Percentiles rank a stretch among this genome's conserved stretches.
Conservation (phyloP, 768 basidiomycete species). For the Podaxis sp. region DNA sequence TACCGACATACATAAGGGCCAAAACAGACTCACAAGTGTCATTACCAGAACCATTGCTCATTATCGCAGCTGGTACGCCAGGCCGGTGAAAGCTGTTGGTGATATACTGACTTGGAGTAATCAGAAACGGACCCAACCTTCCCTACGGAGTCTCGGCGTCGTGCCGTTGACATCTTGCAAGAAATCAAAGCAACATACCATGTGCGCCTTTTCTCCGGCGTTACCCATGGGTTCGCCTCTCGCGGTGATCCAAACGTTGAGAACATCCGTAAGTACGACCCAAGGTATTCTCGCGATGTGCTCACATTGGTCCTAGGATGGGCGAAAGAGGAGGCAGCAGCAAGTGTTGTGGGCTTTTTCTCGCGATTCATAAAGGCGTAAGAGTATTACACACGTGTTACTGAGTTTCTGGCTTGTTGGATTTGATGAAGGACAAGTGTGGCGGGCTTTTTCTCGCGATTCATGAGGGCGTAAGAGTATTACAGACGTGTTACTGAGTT, state of each 20-base stretch:
- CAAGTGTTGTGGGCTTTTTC: slow-evolving; percentile 48
- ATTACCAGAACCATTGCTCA: slow-evolving; percentile 44
- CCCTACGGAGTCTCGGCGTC: slow-evolving; percentile 44
- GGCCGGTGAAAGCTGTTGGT: neutral
- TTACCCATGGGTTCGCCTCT: slow-evolving; percentile 44
- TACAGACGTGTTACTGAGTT: neutral
- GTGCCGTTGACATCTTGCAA: slow-evolving; percentile 52
- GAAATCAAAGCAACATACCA: slow-evolving; percentile 49
- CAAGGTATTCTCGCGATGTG: neutral
- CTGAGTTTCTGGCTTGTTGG: neutral
- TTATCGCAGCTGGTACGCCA: slow-evolving; percentile 49
- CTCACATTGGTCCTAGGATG: slow-evolving; percentile 37
- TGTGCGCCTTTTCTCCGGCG: slow-evolving; percentile 53
- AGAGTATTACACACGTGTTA: neutral
- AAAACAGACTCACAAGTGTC: neutral
- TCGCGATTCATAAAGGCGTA: slow-evolving; percentile 31
- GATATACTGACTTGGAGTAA: neutral
- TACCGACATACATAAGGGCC: neutral
- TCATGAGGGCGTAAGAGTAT: slow-evolving; percentile 18
- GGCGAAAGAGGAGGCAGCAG: slow-evolving; percentile 57
- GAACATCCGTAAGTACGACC: slow-evolving; percentile 29
- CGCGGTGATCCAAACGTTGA: slow-evolving; percentile 40
- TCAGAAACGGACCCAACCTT: slow-evolving; percentile 55
- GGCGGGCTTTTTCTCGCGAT: slow-evolving; percentile 48
- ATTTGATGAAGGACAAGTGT: too few species aligned